Evolutionary conservation across 352 stramenopile genomes (phyloP).

Genomic region (Blastocystis sp.): DNA sequence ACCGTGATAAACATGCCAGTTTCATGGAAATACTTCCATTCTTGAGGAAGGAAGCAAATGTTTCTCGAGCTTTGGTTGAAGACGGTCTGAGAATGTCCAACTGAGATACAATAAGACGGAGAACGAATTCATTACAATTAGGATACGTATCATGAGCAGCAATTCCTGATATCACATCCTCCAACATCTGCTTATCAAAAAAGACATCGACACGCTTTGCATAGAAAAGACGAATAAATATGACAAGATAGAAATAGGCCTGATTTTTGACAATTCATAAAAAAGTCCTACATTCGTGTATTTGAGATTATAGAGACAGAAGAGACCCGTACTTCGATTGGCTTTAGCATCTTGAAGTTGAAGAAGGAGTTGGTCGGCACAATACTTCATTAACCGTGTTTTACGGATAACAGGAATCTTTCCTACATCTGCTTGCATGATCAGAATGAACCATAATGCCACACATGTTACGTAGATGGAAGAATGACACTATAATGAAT

Average conservation of each 20-base stretch:
- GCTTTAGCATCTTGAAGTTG: constrained; percentile 22
- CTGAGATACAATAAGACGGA: background rate
- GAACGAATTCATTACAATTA: background rate
- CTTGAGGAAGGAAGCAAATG: constrained; percentile 24
- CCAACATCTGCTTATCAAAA: background rate
- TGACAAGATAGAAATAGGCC: constrained; percentile 50
- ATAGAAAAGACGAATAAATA: constrained; percentile 39
- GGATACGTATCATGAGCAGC: background rate
- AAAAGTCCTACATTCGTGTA: constrained; percentile 6
- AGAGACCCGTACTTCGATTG: background rate
- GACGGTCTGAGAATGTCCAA: background rate
- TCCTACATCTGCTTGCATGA: background rate
- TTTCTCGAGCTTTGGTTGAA: background rate
- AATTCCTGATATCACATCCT: background rate
- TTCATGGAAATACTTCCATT: constrained; percentile 26
- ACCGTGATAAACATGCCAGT: background rate
- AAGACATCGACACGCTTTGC: background rate
- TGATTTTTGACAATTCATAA: background rate
- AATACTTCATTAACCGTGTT: background rate
- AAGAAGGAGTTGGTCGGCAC: background rate
- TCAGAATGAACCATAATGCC: constrained; percentile 18
- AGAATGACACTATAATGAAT: background rate
- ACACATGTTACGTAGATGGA: constrained; percentile 9
- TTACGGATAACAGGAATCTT: constrained; percentile 6
- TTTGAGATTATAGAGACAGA: constrained; percentile 15